These are phyloP conservation scores for Chlorella variabilis DNA, from an alignment of 163 green algal genomes.

Conservation along the genomic window DNA sequence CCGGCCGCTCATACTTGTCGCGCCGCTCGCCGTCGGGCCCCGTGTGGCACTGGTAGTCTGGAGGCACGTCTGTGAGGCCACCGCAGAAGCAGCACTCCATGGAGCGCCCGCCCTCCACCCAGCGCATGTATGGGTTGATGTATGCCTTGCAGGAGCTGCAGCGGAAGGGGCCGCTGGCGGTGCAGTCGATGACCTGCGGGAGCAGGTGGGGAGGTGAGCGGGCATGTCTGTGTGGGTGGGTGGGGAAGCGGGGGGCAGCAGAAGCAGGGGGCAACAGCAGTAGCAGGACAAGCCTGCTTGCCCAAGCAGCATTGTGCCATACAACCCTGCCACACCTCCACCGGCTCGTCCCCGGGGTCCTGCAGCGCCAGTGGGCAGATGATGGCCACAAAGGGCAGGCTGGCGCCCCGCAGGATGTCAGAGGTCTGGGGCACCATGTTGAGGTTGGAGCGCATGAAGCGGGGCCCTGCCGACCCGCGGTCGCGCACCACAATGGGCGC, in stretches of 20 bases:
- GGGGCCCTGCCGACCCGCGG: constrained; percentile 76
- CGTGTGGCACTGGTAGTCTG: constrained; percentile 83
- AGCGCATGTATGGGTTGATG: constrained; percentile 95
- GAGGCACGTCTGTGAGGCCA: constrained; percentile 68
- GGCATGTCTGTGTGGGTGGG: neutral
- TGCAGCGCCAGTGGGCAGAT: constrained; percentile 83
- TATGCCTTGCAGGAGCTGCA: constrained; percentile 96
- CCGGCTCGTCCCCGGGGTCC: constrained; percentile 74
- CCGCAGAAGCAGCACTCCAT: constrained; percentile 95
- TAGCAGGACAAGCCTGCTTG: neutral
- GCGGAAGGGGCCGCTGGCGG: constrained; percentile 81
- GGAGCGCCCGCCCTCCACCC: constrained; percentile 62
- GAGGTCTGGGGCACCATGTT: constrained; percentile 77
- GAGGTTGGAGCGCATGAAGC: constrained; percentile 81
- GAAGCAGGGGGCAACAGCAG: neutral
- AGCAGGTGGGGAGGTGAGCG: neutral
- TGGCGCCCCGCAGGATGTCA: constrained; percentile 74
- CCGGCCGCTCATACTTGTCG: constrained; percentile 84
- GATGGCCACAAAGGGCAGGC: constrained; percentile 86
- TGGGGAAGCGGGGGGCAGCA: neutral
- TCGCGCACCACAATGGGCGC: constrained; percentile 72
- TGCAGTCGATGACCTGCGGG: constrained; percentile 84
- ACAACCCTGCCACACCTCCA: constrained; percentile 57
- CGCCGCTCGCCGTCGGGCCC: constrained; percentile 75
- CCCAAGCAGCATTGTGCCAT: no score